Conservation (phyloP, 352 stramenopile genomes). For the Phytophthora cactorum region DNA sequence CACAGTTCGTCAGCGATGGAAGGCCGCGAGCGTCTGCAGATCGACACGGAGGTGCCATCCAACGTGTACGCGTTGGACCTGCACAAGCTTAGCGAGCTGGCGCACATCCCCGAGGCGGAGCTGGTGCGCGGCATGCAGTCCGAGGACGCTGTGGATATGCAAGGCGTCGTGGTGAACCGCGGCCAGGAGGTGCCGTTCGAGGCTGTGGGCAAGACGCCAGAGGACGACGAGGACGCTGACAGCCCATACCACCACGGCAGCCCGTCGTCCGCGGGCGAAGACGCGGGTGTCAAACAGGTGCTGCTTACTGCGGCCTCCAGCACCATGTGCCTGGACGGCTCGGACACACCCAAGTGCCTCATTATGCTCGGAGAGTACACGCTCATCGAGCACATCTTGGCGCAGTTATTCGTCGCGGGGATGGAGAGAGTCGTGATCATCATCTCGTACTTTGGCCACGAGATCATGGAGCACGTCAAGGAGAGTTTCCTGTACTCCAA, state of each 20-base stretch:
- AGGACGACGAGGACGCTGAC: conserved; percentile 20
- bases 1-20: conserved; percentile 28
- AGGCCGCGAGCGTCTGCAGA: conserved; percentile 48
- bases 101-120: conserved; percentile 66
- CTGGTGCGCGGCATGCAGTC: conserved; percentile 78
- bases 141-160: conserved; percentile 80
- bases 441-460: conserved; percentile 81
- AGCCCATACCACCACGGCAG: neutral
- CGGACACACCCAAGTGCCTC: conserved; percentile 83
- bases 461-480: conserved; percentile 86
- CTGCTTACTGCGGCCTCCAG: conserved; percentile 81
- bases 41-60: conserved; percentile 84
- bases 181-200: conserved; percentile 84
- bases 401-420: conserved; percentile 80
- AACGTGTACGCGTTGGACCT: conserved; percentile 80
- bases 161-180: conserved; percentile 80
- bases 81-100: conserved; percentile 67
- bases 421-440: conserved; percentile 88
- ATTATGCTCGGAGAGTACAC: conserved; percentile 79
- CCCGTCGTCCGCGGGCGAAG: neutral
- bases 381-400: conserved; percentile 82
- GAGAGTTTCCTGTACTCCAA: conserved; percentile 76
- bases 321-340: conserved; percentile 80
- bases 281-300: conserved; percentile 63
- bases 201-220: conserved; percentile 63